These are phyloP conservation scores for Sequoiadendron giganteum DNA, from an alignment of 75 land plant genomes.

Conservation along the genomic window DNA sequence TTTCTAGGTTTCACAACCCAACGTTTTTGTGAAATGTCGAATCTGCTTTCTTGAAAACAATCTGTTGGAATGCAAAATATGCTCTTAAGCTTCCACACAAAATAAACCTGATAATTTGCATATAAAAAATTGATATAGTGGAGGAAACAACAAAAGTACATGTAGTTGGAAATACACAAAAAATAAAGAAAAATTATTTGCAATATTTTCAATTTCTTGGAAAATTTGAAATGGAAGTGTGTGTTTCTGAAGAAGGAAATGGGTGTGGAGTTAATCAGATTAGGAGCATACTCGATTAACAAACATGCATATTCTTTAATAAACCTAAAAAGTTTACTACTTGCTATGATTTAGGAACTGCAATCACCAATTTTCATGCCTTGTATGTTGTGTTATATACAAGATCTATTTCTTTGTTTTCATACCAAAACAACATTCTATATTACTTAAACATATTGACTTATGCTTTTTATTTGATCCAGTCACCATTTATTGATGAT, in stretches of 20 bases:
- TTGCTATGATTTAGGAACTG: not conserved
- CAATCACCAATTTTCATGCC: not conserved
- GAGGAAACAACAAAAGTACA: not conserved
- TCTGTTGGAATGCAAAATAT: not conserved
- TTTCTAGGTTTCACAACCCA: not conserved
- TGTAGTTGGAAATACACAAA: not conserved
- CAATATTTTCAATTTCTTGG: not conserved
- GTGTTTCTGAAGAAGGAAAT: not conserved
- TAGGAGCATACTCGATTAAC: not conserved
- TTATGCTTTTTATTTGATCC: conserved; percentile 1
- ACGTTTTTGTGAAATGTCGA: not conserved
- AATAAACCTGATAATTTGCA: not conserved
- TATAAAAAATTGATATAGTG: not conserved
- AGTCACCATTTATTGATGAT: not conserved
- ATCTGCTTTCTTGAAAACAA: not conserved
- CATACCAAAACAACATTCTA: not conserved
- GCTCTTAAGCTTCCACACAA: not conserved
- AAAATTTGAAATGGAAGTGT: not conserved
- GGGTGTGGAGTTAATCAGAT: not conserved
- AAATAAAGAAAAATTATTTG: not conserved
- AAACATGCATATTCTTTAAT: not conserved
- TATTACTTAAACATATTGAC: not conserved
- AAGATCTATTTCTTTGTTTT: not conserved
- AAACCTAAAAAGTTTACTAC: not conserved
- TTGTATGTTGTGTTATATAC: not conserved